phyloP scores from a whole-genome alignment of 257 asterid genomes.

The Striga asiatica region DNA sequence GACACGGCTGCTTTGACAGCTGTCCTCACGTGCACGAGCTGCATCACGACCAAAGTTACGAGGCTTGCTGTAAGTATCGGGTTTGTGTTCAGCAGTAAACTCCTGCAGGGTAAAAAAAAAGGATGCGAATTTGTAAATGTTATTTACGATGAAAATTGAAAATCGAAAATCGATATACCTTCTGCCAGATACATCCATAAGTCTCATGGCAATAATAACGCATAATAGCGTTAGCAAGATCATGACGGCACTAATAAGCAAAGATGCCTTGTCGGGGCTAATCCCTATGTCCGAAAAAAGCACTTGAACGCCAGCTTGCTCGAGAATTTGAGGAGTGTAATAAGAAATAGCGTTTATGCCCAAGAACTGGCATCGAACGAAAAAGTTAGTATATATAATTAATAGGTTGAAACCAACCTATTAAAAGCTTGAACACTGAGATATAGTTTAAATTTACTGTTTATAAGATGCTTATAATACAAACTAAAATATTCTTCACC shows the following conservation, averaged over 20 bases:
- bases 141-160: no score
- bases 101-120: slow-evolving; percentile 22
- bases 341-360: slow-evolving; percentile 59
- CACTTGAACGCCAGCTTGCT: slow-evolving; percentile 57
- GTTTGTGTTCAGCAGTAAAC: slow-evolving; percentile 43
- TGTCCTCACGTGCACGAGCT: slow-evolving; percentile 22
- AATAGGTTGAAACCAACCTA: neutral
- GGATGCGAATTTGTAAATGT: neutral
- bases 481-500: no score
- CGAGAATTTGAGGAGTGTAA: slow-evolving; percentile 74
- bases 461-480: no score
- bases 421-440: neutral
- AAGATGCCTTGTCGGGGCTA: slow-evolving; percentile 42
- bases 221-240: slow-evolving; percentile 58
- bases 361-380: slow-evolving; percentile 30
- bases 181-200: slow-evolving; percentile 44
- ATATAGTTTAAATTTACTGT: no score
- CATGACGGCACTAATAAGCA: slow-evolving; percentile 49
- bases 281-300: slow-evolving; percentile 48
- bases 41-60: slow-evolving; percentile 33
- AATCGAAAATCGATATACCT: slow-evolving; percentile 35
- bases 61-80: slow-evolving; percentile 43
- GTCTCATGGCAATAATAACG: slow-evolving; percentile 58
- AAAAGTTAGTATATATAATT: neutral
- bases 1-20: slow-evolving; percentile 38